These are phyloP conservation scores for Lentinula sp. DNA, from an alignment of 768 basidiomycete species.

Conservation along the genomic window DNA sequence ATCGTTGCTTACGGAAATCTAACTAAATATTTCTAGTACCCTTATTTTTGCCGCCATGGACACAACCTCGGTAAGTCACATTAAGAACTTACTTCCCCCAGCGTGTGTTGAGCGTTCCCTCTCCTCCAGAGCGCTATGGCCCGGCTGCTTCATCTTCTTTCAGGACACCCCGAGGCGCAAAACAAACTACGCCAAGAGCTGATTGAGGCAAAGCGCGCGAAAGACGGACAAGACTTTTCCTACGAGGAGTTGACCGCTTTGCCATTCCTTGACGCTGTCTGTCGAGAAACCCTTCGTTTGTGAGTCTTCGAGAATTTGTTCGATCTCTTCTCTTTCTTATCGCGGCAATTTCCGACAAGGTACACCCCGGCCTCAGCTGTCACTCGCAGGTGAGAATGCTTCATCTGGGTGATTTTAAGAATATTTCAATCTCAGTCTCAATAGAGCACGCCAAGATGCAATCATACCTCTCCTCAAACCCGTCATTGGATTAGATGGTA, in stretches of 20 bases:
- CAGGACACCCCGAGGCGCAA: slow-evolving; percentile 30
- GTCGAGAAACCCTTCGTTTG: slow-evolving; percentile 33
- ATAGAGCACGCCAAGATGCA: slow-evolving; percentile 23
- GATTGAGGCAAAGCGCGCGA: slow-evolving; percentile 16
- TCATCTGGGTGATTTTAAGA: neutral
- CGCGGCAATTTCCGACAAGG: slow-evolving; percentile 2
- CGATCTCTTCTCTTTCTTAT: neutral
- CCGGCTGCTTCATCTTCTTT: slow-evolving; percentile 25
- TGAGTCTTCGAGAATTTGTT: slow-evolving; percentile 10
- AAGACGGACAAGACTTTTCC: slow-evolving; percentile 19
- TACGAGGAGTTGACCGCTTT: slow-evolving; percentile 31
- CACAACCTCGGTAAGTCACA: slow-evolving; percentile 25
- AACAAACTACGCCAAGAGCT: slow-evolving; percentile 30
- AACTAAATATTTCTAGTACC: slow-evolving; percentile 15
- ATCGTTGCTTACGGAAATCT: neutral
- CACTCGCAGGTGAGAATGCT: slow-evolving; percentile 17
- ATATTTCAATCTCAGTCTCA: neutral
- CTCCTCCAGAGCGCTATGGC: slow-evolving; percentile 19
- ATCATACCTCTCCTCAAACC: slow-evolving; percentile 30
- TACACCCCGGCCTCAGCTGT: slow-evolving; percentile 20
- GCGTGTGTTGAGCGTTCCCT: neutral
- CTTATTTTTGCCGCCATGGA: slow-evolving; percentile 37
- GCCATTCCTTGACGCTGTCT: slow-evolving; percentile 34
- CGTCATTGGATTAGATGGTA: slow-evolving; percentile 22
- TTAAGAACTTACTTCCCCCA: neutral